Conservation (phyloP, 331 rosid genomes). For the Saraca asoca region DNA sequence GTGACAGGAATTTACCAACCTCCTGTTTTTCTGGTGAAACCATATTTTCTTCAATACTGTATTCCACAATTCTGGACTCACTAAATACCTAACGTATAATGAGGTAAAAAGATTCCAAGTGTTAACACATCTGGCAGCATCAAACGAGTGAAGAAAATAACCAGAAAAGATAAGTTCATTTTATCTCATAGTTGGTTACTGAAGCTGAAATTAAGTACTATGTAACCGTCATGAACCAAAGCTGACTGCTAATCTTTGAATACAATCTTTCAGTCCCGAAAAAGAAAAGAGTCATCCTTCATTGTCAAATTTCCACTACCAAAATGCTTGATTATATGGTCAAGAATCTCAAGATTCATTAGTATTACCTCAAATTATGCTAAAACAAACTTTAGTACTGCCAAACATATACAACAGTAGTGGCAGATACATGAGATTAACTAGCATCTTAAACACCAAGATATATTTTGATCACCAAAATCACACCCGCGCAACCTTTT, state of each 20-base stretch:
- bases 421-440: not conserved
- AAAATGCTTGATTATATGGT: not conserved
- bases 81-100: conserved; percentile 53
- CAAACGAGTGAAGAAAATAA: conserved; percentile 1
- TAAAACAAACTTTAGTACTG: not conserved
- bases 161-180: conserved; percentile 20
- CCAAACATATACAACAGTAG: not conserved
- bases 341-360: conserved; percentile 9
- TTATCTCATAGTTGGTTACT: not conserved
- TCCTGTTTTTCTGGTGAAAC: conserved; percentile 70
- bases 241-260: not conserved
- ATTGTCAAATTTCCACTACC: conserved; percentile 2
- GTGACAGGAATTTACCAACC: conserved; percentile 50
- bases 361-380: conserved; percentile 3
- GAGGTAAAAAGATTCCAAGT: not conserved
- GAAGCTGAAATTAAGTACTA: conserved; percentile 3
- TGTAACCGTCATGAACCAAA: not conserved
- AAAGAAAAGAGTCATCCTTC: not conserved
- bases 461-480: conserved; percentile 7
- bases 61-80: conserved; percentile 83
- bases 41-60: conserved; percentile 56
- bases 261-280: not conserved
- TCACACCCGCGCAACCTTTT: not conserved
- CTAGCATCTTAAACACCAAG: conserved; percentile 17
- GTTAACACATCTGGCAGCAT: conserved; percentile 5